Conservation (phyloP, 139 green algal species). For the Chlamydomonas applanata region DNA sequence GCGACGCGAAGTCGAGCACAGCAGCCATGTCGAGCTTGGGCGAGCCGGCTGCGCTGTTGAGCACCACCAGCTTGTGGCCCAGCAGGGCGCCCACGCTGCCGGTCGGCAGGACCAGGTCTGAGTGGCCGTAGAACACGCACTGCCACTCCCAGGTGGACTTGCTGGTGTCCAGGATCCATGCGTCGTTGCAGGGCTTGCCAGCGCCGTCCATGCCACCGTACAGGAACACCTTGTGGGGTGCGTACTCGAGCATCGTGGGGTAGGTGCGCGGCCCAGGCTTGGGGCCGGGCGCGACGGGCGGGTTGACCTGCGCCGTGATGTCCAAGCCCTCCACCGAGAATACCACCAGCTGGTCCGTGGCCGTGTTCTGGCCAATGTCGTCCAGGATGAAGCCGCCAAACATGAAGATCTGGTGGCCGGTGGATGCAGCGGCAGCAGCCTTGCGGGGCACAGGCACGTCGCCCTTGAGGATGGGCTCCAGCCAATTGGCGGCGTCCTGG, state of each 20-base stretch:
- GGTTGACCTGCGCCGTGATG: conserved; percentile 38
- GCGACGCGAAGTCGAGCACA: conserved; percentile 59
- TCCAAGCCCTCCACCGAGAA: conserved; percentile 49
- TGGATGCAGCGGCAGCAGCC: conserved; percentile 40
- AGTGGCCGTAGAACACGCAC: conserved; percentile 55
- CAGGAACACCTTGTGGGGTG: conserved; percentile 65
- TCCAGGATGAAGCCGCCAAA: conserved; percentile 53
- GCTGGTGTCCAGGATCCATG: conserved; percentile 64
- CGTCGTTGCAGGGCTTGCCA: conserved; percentile 69
- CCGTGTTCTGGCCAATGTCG: conserved; percentile 43
- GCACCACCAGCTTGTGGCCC: conserved; percentile 45
- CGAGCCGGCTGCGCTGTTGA: conserved; percentile 57
- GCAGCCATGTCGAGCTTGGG: conserved; percentile 63
- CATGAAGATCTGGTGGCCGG: conserved; percentile 51
- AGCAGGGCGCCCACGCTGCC: conserved; percentile 35
- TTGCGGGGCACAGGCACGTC: conserved; percentile 53
- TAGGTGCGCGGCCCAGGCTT: conserved; percentile 25
- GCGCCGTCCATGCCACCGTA: conserved; percentile 64
- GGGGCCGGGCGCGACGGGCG: conserved; percentile 7
- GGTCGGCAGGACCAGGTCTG: conserved; percentile 32
- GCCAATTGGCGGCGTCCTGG: conserved; percentile 32
- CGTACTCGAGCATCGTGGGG: conserved; percentile 44
- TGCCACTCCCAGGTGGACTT: conserved; percentile 61
- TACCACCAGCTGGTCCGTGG: conserved; percentile 59
- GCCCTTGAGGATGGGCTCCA: conserved; percentile 54